Conservation (phyloP, 2,329 filamentous ascomycete genomes). For the Periconia sp. region DNA sequence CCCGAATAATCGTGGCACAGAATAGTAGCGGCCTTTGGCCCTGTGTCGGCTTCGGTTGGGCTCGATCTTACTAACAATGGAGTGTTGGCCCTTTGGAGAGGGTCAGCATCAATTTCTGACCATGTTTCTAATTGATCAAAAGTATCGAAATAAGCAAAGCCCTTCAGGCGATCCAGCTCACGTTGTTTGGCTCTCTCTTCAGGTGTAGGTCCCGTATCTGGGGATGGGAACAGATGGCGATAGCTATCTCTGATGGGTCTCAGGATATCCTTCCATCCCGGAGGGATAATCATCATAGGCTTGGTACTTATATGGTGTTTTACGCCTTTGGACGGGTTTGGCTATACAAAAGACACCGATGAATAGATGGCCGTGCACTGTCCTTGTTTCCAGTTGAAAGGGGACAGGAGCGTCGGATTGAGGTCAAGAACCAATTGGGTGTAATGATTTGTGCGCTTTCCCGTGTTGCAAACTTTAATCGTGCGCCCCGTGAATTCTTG, state of each 20-base stretch:
- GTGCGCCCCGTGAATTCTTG: too few relatives aligned
- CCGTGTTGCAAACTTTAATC: too few relatives aligned
- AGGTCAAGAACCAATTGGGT: too few relatives aligned
- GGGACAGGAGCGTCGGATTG: too few relatives aligned
- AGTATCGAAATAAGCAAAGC: slow-evolving; percentile 46
- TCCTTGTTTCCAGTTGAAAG: too few relatives aligned
- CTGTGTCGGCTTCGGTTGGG: not conserved
- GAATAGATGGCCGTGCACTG: too few relatives aligned
- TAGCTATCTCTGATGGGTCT: slow-evolving; percentile 44
- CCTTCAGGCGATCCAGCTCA: slow-evolving; percentile 34
- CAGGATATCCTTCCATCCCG: slow-evolving; percentile 44
- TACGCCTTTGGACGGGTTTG: too few relatives aligned
- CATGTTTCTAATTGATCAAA: slow-evolving; percentile 43
- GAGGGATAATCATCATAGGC: slow-evolving; percentile 20
- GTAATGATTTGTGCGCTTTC: too few relatives aligned
- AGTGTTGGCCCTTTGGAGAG: slow-evolving; percentile 43
- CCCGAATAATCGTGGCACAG: slow-evolving; percentile 47
- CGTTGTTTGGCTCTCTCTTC: slow-evolving; percentile 34
- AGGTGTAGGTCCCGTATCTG: slow-evolving; percentile 37
- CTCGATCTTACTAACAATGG: slow-evolving; percentile 32
- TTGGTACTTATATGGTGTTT: not conserved
- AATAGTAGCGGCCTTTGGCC: slow-evolving; percentile 26
- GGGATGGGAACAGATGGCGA: slow-evolving; percentile 38
- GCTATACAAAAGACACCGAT: too few relatives aligned
- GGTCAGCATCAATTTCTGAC: slow-evolving; percentile 33